A percentile compares a stretch with the other conserved stretches of the same genome.
Evolutionary conservation across 164 flowering plant genomes (phyloP).

Genomic region (Vitis rupestris): DNA sequence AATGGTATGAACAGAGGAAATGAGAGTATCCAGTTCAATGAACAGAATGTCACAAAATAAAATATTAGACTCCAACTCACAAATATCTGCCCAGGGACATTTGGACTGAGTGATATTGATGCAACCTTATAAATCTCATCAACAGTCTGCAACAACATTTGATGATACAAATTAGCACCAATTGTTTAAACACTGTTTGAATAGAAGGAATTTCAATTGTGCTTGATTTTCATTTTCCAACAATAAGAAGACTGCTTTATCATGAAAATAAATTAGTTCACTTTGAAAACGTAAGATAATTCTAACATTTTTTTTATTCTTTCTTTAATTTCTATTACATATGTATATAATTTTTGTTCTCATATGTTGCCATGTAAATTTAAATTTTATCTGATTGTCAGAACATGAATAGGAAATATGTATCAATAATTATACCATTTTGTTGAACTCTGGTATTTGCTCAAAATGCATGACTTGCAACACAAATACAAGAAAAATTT

Average conservation of each 20-base stretch:
- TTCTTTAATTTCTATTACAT: no score
- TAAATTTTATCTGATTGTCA: background rate
- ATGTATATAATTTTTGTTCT: no score
- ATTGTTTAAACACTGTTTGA: background rate
- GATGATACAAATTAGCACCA: conserved; percentile 12
- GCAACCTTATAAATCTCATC: conserved; percentile 95
- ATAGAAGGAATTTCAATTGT: background rate
- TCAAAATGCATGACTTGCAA: background rate
- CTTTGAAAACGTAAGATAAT: no score
- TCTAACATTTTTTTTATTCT: no score
- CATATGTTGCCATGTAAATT: no score
- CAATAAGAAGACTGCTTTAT: no score
- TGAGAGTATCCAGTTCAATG: background rate
- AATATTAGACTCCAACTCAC: conserved; percentile 40
- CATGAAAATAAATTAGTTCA: no score
- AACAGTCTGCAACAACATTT: conserved; percentile 68
- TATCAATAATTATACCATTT: background rate
- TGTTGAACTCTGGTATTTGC: background rate
- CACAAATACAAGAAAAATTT: background rate
- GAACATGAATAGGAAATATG: background rate
- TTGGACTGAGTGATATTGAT: conserved; percentile 91
- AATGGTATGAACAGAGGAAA: background rate
- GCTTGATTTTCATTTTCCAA: background rate
- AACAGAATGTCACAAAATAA: background rate
- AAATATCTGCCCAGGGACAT: conserved; percentile 95